Conservation (phyloP, 441 rosid species). For the Erodium texanum region DNA sequence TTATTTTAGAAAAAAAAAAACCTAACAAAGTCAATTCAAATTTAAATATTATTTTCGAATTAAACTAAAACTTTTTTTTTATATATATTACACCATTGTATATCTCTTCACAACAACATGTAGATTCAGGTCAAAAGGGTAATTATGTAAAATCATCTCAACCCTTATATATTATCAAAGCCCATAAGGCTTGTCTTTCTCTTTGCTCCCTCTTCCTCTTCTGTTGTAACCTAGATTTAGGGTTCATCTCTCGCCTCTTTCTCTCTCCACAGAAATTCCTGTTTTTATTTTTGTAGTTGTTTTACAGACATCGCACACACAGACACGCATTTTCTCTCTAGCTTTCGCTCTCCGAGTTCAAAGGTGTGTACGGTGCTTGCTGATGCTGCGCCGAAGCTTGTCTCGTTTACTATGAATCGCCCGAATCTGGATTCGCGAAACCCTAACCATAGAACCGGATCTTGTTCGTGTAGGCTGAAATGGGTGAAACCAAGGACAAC, state of each 20-base stretch:
- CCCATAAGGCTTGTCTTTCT: too few species aligned
- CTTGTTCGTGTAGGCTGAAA: conserved; percentile 18
- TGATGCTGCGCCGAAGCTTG: background rate
- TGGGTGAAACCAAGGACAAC: conserved; percentile 92
- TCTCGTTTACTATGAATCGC: background rate
- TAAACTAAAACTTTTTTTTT: too few species aligned
- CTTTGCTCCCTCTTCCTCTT: background rate
- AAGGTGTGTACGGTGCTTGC: background rate
- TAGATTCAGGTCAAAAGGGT: background rate
- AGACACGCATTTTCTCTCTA: background rate
- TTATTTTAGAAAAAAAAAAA: too few species aligned
- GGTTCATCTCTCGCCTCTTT: background rate
- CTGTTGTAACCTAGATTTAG: background rate
- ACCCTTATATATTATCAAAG: background rate
- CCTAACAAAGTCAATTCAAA: too few species aligned
- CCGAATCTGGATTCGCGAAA: conserved; percentile 6
- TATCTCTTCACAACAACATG: too few species aligned
- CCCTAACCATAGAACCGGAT: conserved; percentile 27
- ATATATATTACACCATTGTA: too few species aligned
- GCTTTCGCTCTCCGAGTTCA: background rate
- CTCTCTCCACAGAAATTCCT: background rate
- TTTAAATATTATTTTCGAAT: too few species aligned
- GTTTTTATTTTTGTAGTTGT: background rate
- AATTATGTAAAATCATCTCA: background rate
- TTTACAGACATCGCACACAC: background rate